Evolutionary conservation across 768 basidiomycete species (phyloP).

Genomic region (Auricularia heimuer): DNA sequence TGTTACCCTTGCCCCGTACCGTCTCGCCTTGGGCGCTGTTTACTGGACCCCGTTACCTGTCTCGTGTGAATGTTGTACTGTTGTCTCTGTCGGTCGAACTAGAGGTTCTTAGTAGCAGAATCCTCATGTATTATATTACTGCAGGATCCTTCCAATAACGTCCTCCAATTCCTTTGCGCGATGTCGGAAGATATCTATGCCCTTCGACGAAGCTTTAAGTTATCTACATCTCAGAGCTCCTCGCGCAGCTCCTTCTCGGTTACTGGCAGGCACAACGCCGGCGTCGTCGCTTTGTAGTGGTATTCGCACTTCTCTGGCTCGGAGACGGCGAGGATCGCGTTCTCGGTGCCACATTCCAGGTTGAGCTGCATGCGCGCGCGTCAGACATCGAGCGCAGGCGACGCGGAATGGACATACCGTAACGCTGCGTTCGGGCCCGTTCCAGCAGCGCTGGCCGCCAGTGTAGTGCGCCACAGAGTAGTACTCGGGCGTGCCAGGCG

Average conservation of each 20-base stretch:
- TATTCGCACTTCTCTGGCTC: constrained; percentile 98
- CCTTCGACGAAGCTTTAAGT: too few species aligned
- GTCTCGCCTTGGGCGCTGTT: neutral
- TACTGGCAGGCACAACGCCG: constrained; percentile 67
- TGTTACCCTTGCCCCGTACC: neutral
- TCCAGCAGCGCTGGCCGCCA: constrained; percentile 87
- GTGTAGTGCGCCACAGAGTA: constrained; percentile 79
- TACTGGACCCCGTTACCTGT: neutral
- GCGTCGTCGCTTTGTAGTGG: constrained; percentile 72
- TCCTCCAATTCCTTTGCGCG: neutral
- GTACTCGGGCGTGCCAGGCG: constrained; percentile 57
- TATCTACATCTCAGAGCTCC: constrained; percentile 17
- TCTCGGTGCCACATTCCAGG: constrained; percentile 78
- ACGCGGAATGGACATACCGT: constrained; percentile 32
- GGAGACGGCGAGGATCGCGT: constrained; percentile 61
- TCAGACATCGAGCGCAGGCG: neutral
- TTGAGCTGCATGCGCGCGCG: constrained; percentile 43
- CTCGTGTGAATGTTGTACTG: neutral
- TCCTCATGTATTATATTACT: neutral
- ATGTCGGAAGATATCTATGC: too few species aligned
- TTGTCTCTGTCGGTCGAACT: neutral
- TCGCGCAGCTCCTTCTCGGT: constrained; percentile 26
- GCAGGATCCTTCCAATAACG: neutral
- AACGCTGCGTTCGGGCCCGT: constrained; percentile 84
- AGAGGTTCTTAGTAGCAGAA: neutral